phyloP scores from a whole-genome alignment of 495 filamentous ascomycete genomes.

The Neurospora sp. region DNA sequence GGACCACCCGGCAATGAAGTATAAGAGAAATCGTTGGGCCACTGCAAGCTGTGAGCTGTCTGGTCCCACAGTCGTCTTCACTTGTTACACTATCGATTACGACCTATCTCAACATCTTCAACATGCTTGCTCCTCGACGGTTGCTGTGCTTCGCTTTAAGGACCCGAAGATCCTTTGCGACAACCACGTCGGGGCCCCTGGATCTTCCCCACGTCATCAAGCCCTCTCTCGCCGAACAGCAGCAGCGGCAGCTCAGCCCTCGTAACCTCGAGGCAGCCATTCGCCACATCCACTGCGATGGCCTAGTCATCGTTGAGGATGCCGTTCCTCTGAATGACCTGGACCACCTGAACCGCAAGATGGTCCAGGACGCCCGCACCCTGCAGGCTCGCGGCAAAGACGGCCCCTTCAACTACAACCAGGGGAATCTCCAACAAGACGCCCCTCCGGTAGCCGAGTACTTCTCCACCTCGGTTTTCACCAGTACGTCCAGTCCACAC shows the following conservation, averaged over 20 bases:
- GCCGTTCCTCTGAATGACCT: constrained; percentile 32
- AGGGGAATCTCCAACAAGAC: constrained; percentile 47
- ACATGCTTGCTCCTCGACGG: constrained; percentile 5
- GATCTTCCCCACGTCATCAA: constrained; percentile 2
- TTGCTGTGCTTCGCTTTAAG: not conserved
- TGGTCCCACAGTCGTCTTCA: not conserved
- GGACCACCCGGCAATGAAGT: not conserved
- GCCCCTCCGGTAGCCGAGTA: constrained; percentile 31
- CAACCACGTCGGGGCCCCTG: not conserved
- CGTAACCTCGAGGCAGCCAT: constrained; percentile 43
- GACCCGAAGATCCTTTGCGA: not conserved
- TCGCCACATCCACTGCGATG: constrained; percentile 39
- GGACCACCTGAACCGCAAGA: constrained; percentile 39
- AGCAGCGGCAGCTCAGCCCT: constrained; percentile 11
- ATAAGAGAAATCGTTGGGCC: not conserved
- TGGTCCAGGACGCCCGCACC: constrained; percentile 38
- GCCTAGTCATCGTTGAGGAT: constrained; percentile 48
- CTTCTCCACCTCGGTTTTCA: constrained; percentile 32
- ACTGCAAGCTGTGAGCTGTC: not conserved
- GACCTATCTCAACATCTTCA: constrained; percentile 3
- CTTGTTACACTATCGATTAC: constrained; percentile 8
- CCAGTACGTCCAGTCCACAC: constrained; percentile 19
- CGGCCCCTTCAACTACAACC: constrained; percentile 41
- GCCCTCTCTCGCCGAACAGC: constrained; percentile 11
- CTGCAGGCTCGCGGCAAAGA: constrained; percentile 34